Conservation (phyloP, 139 green algal species). For the Chlamydomonas eustigma region DNA sequence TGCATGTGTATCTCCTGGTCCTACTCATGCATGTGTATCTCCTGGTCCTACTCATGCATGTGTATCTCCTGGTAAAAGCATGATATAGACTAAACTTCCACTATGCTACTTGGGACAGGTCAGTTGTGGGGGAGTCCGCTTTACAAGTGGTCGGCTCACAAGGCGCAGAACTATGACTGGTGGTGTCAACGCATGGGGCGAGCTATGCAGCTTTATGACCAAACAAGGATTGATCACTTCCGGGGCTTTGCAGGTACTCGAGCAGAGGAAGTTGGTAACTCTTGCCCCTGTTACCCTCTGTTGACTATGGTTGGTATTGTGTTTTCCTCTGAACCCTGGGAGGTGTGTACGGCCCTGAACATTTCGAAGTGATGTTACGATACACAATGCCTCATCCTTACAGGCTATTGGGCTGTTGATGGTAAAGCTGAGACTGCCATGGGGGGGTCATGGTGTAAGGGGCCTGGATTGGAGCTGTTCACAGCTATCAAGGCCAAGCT, state of each 20-base stretch:
- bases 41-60: no score
- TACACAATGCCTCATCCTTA: not conserved
- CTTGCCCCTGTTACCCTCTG: not conserved
- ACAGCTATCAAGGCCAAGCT: constrained; percentile 56
- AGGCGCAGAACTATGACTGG: constrained; percentile 75
- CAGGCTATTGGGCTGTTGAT: constrained; percentile 85
- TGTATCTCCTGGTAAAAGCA: no score
- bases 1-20: no score
- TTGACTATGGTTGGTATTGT: no score
- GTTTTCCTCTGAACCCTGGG: no score
- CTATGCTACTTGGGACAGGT: no score
- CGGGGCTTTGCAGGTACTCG: constrained; percentile 66
- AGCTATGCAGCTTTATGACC: constrained; percentile 87
- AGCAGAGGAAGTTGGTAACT: not conserved
- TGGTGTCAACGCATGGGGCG: constrained; percentile 81
- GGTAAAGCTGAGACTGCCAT: constrained; percentile 85
- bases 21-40: no score
- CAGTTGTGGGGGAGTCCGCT: constrained; percentile 97
- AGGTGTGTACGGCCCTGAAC: no score
- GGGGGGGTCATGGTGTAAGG: constrained; percentile 76
- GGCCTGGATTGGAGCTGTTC: constrained; percentile 78
- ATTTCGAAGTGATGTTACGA: no score
- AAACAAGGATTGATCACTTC: constrained; percentile 98
- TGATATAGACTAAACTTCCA: no score
- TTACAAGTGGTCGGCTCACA: constrained; percentile 79